Conservation (phyloP, 2,329 filamentous ascomycete genomes). For the Xylariaceae sp. region DNA sequence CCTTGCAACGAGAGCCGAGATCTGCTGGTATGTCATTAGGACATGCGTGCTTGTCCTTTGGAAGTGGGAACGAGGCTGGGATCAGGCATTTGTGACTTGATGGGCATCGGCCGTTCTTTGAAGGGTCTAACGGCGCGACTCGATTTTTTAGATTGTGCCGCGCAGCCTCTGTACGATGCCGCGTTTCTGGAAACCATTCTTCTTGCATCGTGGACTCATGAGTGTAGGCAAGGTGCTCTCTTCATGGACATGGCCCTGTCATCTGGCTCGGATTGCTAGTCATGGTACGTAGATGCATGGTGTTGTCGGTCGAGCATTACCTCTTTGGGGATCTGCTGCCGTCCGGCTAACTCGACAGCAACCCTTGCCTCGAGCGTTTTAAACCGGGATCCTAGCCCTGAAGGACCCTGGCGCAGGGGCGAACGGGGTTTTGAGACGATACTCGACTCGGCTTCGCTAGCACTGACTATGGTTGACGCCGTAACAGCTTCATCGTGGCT, state of each 20-base stretch:
- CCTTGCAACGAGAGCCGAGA: conserved; percentile 23
- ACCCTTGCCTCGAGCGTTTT: conserved; percentile 30
- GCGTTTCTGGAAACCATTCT: no score
- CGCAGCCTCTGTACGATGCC: no score
- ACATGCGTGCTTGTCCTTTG: no score
- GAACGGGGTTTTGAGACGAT: conserved; percentile 45
- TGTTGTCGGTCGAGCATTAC: conserved; percentile 30
- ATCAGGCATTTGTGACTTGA: no score
- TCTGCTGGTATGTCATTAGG: conserved; percentile 32
- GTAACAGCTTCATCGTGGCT: conserved; percentile 36
- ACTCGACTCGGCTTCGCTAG: conserved; percentile 35
- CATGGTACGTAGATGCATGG: conserved; percentile 21
- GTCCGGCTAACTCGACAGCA: conserved; percentile 32
- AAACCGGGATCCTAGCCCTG: conserved; percentile 32
- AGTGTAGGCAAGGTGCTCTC: neutral
- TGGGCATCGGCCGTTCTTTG: no score
- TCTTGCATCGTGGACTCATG: no score
- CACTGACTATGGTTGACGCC: conserved; percentile 35
- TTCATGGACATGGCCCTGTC: neutral
- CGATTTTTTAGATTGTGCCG: no score
- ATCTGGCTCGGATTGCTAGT: conserved; percentile 8
- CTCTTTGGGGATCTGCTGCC: conserved; percentile 30
- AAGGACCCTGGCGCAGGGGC: conserved; percentile 34
- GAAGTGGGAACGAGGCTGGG: conserved; percentile 4
- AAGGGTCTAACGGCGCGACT: no score